phyloP scores from a whole-genome alignment of 164 flowering plant species.

The Sedum album region DNA sequence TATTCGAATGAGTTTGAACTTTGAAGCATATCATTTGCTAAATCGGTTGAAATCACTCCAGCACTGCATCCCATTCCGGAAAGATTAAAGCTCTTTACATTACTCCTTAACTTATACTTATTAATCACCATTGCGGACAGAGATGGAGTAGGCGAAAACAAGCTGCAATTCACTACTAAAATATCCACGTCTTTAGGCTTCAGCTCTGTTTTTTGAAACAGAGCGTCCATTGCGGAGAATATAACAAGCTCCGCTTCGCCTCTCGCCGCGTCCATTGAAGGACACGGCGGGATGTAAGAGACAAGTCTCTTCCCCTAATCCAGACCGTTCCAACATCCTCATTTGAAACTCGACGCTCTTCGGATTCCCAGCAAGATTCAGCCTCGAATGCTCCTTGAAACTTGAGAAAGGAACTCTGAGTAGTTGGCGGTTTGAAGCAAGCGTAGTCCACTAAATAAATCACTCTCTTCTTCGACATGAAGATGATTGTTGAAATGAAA shows the following conservation, averaged over 20 bases:
- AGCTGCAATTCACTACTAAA: slow-evolving; percentile 40
- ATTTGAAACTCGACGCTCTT: slow-evolving; percentile 44
- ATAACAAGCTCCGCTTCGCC: slow-evolving; percentile 43
- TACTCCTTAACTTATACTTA: slow-evolving; percentile 56
- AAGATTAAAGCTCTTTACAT: slow-evolving; percentile 47
- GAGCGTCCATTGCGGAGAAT: slow-evolving; percentile 38
- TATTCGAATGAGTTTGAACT: slow-evolving; percentile 36
- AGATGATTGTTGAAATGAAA: slow-evolving; percentile 32
- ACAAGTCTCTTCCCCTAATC: slow-evolving; percentile 49
- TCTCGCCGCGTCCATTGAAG: slow-evolving; percentile 40
- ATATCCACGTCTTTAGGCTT: slow-evolving; percentile 52
- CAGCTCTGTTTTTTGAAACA: slow-evolving; percentile 37
- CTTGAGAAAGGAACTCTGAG: slow-evolving; percentile 53
- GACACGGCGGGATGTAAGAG: slow-evolving; percentile 42
- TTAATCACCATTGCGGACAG: slow-evolving; percentile 56
- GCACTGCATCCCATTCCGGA: slow-evolving; percentile 77
- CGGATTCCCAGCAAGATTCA: slow-evolving; percentile 23
- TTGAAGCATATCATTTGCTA: slow-evolving; percentile 52
- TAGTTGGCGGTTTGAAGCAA: slow-evolving; percentile 42
- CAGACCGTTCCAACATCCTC: slow-evolving; percentile 49
- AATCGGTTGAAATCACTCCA: slow-evolving; percentile 45
- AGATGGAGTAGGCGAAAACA: slow-evolving; percentile 52
- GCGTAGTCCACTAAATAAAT: slow-evolving; percentile 52
- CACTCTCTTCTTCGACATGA: slow-evolving; percentile 43
- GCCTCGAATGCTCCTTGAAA: slow-evolving; percentile 50